A percentile compares a stretch with the other conserved stretches of the same genome.
phyloP scores from a whole-genome alignment of 352 stramenopile genomes.

The Globisporangium sylvaticum region DNA sequence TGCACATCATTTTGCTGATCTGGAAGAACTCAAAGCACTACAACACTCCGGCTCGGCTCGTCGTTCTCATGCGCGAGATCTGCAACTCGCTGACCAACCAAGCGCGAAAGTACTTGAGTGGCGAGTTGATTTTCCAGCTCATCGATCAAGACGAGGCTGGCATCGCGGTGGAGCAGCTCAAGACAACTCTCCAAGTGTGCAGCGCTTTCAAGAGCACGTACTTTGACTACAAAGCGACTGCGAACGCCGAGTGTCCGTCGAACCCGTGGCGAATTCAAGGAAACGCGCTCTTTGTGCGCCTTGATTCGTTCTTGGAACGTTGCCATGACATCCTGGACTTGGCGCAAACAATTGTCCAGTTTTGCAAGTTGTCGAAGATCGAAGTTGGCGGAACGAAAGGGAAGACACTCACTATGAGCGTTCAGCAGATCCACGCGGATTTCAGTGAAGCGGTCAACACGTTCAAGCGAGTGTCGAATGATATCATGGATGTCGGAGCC shows the following conservation, averaged over 20 bases:
- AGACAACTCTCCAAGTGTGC: constrained; percentile 92
- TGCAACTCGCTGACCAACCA: constrained; percentile 97
- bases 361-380: constrained; percentile 97
- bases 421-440: constrained; percentile 95
- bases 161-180: constrained; percentile 93
- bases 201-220: constrained; percentile 97
- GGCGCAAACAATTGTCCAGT: constrained; percentile 97
- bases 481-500: constrained; percentile 97
- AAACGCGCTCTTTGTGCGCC: constrained; percentile 95
- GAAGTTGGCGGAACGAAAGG: constrained; percentile 97
- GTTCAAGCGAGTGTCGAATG: constrained; percentile 95
- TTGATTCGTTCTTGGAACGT: constrained; percentile 97
- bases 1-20: constrained; percentile 98
- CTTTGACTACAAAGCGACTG: constrained; percentile 97
- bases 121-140: constrained; percentile 94
- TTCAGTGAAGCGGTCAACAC: constrained; percentile 93
- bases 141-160: constrained; percentile 96
- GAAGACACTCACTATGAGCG: constrained; percentile 90
- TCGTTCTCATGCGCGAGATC: constrained; percentile 97
- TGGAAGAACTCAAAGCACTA: constrained; percentile 99
- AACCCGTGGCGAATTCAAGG: constrained; percentile 98
- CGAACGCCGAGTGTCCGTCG: constrained; percentile 94
- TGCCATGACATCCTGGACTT: constrained; percentile 98
- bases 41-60: constrained; percentile 95
- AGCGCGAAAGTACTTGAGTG: constrained; percentile 90